These are phyloP conservation scores for Monosporascus sp. DNA, from an alignment of 2,329 filamentous ascomycete genomes.

Conservation along the genomic window DNA sequence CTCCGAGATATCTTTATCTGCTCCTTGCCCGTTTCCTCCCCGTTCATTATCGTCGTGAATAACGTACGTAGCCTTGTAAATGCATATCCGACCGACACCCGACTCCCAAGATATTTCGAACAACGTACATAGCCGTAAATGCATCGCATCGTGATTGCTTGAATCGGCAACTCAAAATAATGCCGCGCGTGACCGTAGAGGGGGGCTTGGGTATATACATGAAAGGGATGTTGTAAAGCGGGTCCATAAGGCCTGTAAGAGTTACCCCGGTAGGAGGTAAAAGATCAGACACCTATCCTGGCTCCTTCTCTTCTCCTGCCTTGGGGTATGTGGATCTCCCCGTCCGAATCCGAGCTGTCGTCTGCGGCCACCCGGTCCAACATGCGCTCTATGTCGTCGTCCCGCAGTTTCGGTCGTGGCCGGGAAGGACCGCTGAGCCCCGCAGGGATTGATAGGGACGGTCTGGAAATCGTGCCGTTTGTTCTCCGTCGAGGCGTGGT, in stretches of 20 bases:
- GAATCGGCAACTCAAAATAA: background rate
- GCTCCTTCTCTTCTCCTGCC: conserved; percentile 19
- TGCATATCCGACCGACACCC: background rate
- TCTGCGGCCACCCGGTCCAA: conserved; percentile 47
- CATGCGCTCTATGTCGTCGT: conserved; percentile 56
- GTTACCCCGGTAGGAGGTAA: background rate
- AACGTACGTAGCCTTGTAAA: background rate
- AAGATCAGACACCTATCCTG: conserved; percentile 17
- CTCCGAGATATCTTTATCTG: background rate
- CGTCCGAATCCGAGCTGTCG: conserved; percentile 54
- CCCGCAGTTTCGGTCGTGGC: conserved; percentile 39
- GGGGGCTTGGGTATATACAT: background rate
- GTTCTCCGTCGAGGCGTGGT: conserved; percentile 40
- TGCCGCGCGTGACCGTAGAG: background rate
- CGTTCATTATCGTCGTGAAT: background rate
- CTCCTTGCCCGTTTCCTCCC: background rate
- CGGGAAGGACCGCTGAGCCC: conserved; percentile 39
- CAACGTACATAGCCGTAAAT: background rate
- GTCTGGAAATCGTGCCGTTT: conserved; percentile 32
- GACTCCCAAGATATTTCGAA: background rate
- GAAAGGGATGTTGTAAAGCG: background rate
- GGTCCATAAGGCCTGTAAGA: background rate
- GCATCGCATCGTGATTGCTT: background rate
- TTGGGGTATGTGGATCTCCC: conserved; percentile 49
- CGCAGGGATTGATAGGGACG: conserved; percentile 41